These are phyloP conservation scores for Acanthamoeba quina DNA, from an alignment of 208 protist species.

Conservation along the genomic window DNA sequence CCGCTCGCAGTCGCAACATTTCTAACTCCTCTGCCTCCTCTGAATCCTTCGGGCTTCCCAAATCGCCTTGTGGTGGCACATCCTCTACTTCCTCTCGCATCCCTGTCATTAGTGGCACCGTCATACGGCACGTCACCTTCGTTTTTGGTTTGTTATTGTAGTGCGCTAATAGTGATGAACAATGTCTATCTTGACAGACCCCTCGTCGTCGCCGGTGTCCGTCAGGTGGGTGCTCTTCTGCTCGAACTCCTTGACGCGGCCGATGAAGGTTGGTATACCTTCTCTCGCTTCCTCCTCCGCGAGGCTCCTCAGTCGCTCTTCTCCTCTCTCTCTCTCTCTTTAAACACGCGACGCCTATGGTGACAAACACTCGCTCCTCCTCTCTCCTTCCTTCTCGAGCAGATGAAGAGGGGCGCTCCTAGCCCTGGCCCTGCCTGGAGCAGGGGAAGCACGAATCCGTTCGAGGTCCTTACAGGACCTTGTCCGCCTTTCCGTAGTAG, in stretches of 20 bases:
- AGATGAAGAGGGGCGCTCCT: constrained; percentile 68
- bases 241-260: not conserved
- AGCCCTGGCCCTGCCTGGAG: not conserved
- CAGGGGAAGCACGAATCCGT: not conserved
- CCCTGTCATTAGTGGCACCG: not conserved
- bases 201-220: not conserved
- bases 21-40: too few relatives aligned
- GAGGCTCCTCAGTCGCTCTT: not conserved
- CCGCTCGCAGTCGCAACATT: too few relatives aligned
- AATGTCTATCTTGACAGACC: not conserved
- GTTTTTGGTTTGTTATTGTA: not conserved
- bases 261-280: not conserved
- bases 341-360: not conserved
- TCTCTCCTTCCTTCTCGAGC: not conserved
- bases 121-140: not conserved
- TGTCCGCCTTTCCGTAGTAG: constrained; percentile 82
- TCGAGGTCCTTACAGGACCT: constrained; percentile 29
- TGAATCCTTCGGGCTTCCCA: not conserved
- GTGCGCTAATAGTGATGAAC: not conserved
- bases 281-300: not conserved
- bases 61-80: not conserved
- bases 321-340: too few relatives aligned
- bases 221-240: not conserved
- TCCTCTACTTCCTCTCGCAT: not conserved
- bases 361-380: not conserved